Conservation (phyloP, 78 protist species). For the Dictyostelium brefeldianum region DNA sequence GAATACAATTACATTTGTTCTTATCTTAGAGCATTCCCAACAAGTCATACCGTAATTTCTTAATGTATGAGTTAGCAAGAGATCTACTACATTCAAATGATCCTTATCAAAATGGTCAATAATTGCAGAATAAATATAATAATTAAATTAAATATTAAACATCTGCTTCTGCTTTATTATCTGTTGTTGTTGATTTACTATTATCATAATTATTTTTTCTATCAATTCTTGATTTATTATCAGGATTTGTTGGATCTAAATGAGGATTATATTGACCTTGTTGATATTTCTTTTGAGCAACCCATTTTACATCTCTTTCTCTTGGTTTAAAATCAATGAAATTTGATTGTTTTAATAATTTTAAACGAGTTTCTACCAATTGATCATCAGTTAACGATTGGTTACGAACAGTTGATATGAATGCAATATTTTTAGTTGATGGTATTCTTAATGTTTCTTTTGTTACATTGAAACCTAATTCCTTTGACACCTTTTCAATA, state of each 20-base stretch:
- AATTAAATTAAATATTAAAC: no score
- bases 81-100: constrained; percentile 30
- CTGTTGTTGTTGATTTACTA: not conserved
- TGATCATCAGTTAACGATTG: not conserved
- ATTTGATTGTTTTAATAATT: constrained; percentile 34
- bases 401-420: constrained; percentile 36
- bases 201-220: constrained; percentile 11
- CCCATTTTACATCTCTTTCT: constrained; percentile 42
- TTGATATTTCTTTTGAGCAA: constrained; percentile 75
- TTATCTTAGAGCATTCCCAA: no score
- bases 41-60: no score
- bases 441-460: constrained; percentile 82
- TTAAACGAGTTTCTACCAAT: constrained; percentile 4
- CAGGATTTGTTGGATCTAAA: constrained; percentile 16
- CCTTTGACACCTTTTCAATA: constrained; percentile 39
- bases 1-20: no score
- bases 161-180: no score
- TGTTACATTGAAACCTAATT: constrained; percentile 58
- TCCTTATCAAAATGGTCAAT: not conserved
- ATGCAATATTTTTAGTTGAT: constrained; percentile 74
- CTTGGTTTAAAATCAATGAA: constrained; percentile 52
- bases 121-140: not conserved
- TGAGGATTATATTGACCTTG: constrained; percentile 63
- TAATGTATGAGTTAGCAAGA: constrained; percentile 62
- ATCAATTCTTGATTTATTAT: not conserved